Base-by-base conservation (phyloP, 192 early-diverging fungal species). In the Podila epigama region DNA sequence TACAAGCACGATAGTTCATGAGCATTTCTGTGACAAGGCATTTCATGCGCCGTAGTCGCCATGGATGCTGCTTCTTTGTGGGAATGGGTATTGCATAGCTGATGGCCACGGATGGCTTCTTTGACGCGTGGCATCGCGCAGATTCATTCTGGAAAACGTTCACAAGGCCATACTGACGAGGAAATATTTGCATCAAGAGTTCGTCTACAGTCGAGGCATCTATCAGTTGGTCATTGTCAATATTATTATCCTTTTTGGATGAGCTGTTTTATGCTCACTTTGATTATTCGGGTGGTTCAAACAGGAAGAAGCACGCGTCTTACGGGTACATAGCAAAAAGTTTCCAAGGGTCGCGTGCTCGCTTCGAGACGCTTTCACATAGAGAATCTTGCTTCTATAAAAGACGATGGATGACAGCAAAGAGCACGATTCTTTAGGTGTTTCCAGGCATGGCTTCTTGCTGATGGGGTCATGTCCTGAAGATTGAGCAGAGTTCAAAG, bases 21-120 rank as follows among this genome's bases (percentile, higher is more conserved):
- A 84, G 72, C 86, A 88, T 84, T 18, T 79, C 58, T 11, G 40
- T 40, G 10, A 79, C 79, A 48, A 86, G 56, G 3, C 10, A 22
- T 27, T 34, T 51, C 80, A 88, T 58, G 9, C 27, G 12, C 0
- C 73, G 53, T 16, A 77, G n/a, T 16, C 73, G 48, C 73, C 73
- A 77, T 10, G 34, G 25, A 18, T 53, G 13, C 22, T 41, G 9
- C 7, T 12, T 34, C 33, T 51, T 62, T 16, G 27, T 48, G 8
- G 25, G 37, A 29, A 16, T 53, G 22, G 29, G 35, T 4, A 20
- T 65, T 33, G 16, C 28, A 6, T n/a, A 25, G 3, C 25, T 39
- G 12, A 33, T 2, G n/a, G 25, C 13, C 18, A n/a, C 5, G 1
- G 32, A 2, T 4, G 70, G 42, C 11, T 44, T 55, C 4, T 32